Evolutionary conservation across 225 moss, liverwort and hornwort species (phyloP), one percentile per base, ranked within the genome.

Genomic region (Climacium dendroides): DNA sequence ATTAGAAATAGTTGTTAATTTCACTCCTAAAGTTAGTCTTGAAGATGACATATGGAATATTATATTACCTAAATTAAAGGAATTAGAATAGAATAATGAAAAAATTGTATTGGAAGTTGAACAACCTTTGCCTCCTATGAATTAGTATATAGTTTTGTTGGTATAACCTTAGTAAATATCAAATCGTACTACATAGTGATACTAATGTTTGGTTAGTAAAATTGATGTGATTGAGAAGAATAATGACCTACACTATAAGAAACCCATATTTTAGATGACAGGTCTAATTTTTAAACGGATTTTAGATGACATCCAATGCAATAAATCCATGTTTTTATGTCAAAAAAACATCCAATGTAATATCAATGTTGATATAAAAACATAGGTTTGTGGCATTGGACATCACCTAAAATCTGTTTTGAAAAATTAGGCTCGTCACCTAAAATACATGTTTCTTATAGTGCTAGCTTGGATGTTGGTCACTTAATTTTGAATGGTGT

Each of bases 61-160:
- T n/a, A n/a, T n/a, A n/a, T n/a, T n/a, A n/a, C 5, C 30, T 47
- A 19, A 4, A 73, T 30, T 11, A 3, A 47, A 4, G 0, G 1
- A 47, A 30, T 11, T 30, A 74, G 6, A 19, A 18, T 3, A 45
- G 30, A 28, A 0, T 1, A 45, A 19, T 74, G 19, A 73, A 45
- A 4, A 47, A 29, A 29, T 73, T 73, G 6, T 19, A 16, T 9
- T 0, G 0, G 7, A 47, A 47, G 10, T 73, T 73, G 47, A 39
- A 19, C 12, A 47, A 47, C 3, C 7, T 47, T 73, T 47, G 4
- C n/a, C n/a, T n/a, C n/a, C n/a, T n/a, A n/a, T n/a, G n/a, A n/a
- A n/a, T n/a, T 39, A 37, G 12, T 1, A 35, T 39, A 23, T 39
- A 13, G 23, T 13, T 37, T 13, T 13, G 7, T 47, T 48, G 32